Percentiles rank a stretch among this genome's conserved stretches.
phyloP scores from a whole-genome alignment of 164 flowering plant species.

The Vitis riparia region DNA sequence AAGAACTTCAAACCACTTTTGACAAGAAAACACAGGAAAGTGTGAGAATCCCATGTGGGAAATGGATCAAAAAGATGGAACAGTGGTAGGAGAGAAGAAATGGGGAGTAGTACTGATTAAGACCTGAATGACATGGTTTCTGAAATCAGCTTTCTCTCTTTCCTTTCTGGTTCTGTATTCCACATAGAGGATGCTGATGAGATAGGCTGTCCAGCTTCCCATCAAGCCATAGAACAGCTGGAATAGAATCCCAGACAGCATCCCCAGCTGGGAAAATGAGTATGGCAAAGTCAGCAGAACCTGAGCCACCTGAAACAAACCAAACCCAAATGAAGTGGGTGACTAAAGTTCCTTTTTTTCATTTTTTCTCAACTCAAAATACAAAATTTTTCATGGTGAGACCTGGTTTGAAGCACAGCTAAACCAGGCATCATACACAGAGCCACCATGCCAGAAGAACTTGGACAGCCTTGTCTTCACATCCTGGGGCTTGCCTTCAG shows the following conservation, averaged over 20 bases:
- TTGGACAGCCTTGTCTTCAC: constrained; percentile 54
- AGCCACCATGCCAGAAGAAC: constrained; percentile 97
- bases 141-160: constrained; percentile 80
- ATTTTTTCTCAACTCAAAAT: not conserved
- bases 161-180: constrained; percentile 88
- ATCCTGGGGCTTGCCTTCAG: constrained; percentile 55
- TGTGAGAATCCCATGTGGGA: constrained; percentile 13
- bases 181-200: constrained; percentile 79
- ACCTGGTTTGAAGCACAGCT: constrained; percentile 99
- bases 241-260: constrained; percentile 75
- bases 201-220: constrained; percentile 94
- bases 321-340: not conserved
- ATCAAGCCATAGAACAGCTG: constrained; percentile 85
- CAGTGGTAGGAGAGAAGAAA: not conserved
- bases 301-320: constrained; percentile 79
- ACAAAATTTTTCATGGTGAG: not conserved
- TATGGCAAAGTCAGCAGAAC: constrained; percentile 86
- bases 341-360: not conserved
- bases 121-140: constrained; percentile 93
- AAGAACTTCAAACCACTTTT: constrained; percentile 97
- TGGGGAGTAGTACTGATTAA: not conserved
- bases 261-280: constrained; percentile 94
- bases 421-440: constrained; percentile 98
- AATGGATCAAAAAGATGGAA: not conserved
- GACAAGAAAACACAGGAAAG: not conserved